Conservation (phyloP, 306 rosid species). For the Citrullus amarus region DNA sequence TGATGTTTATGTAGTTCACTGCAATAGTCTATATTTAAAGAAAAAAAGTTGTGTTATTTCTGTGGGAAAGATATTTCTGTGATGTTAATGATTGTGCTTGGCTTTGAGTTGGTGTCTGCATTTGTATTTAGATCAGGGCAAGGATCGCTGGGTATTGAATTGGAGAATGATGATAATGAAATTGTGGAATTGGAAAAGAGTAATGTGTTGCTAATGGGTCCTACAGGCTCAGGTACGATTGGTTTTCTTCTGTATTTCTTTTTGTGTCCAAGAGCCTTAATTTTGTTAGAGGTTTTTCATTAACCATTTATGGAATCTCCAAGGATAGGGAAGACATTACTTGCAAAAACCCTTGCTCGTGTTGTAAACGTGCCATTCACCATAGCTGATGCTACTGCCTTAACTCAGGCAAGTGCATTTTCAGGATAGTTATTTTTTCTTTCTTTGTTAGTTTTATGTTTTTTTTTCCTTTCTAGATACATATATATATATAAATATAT, state of each 20-base stretch:
- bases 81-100: background rate
- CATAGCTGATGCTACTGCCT: constrained; percentile 59
- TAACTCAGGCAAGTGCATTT: constrained; percentile 48
- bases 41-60: background rate
- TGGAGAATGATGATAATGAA: constrained; percentile 26
- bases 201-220: constrained; percentile 55
- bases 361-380: constrained; percentile 63
- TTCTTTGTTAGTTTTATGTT: background rate
- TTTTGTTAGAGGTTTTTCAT: background rate
- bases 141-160: constrained; percentile 7
- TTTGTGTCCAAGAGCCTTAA: background rate
- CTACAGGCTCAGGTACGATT: constrained; percentile 55
- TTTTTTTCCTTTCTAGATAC: background rate
- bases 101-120: constrained; percentile 5
- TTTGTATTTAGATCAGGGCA: constrained; percentile 11
- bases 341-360: constrained; percentile 71
- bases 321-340: constrained; percentile 60
- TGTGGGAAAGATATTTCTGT: background rate
- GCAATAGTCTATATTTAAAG: background rate
- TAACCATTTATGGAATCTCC: background rate
- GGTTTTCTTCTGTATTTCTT: background rate
- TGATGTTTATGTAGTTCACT: background rate
- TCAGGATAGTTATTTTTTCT: background rate
- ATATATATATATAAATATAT: background rate
- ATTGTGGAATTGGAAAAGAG: constrained; percentile 51